Base-by-base conservation (phyloP, 208 protist genomes). In the Polymyxa betae region DNA sequence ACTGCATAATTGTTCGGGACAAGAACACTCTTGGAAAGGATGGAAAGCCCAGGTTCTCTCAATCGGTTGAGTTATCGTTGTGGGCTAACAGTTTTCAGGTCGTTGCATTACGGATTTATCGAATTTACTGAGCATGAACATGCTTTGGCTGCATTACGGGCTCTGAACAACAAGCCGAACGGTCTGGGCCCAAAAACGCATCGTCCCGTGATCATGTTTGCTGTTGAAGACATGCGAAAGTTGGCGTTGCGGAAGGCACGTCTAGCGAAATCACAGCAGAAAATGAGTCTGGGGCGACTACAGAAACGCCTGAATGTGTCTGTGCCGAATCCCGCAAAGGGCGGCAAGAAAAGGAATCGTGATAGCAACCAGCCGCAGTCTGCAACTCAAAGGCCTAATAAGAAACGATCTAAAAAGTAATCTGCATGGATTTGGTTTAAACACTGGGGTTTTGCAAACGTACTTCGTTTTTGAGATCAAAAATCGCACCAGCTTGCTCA, bases 101-200 rank as follows among this genome's bases (percentile, higher is more conserved):
- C 72, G 72, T 45, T 45, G 72, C 72, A 35, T 40, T 82, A 82
- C n/a, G 72, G 72, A n/a, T 82, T 82, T 43, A 43, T 82, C 72
- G 72, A 82, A n/a, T 82, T 82, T n/a, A 82, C 72, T 43, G 72
- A 82, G 72, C 72, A 82, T n/a, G 72, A 82, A 20, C 72, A 82
- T n/a, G 72, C 72, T 35, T 5, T 82, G 16, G 72, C n/a, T 43
- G 72, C 16, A 5, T n/a, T 82, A 5, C 5, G 72, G 35, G 72
- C 72, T n/a, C 16, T 82, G 16, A 82, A 82, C 72, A 82, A 82
- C n/a, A 82, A 82, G 16, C 16, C 72, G 16, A 82, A 38, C 16
- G 72, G 16, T 35, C 35, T 82, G 5, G 72, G 72, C 72, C 10
- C 5, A 5, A 82, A 82, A 82, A 20, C 35, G 16, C 72, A 82